Conservation (phyloP, 495 filamentous ascomycete species). For the Podospora sp. region DNA sequence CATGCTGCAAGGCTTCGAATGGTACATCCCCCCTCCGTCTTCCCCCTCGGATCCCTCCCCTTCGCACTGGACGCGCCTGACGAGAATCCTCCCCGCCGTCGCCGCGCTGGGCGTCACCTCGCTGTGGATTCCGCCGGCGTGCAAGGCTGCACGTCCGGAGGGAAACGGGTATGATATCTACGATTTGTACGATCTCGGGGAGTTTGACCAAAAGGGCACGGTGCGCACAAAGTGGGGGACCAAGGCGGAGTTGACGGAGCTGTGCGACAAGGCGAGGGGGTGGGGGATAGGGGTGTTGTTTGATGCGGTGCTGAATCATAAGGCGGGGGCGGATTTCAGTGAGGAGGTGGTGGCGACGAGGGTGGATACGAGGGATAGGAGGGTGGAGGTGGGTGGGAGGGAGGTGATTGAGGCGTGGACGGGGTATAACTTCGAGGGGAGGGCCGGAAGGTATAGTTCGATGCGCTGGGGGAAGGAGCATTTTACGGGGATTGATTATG, state of each 20-base stretch:
- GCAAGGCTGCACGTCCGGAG: constrained; percentile 63
- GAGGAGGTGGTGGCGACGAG: constrained; percentile 61
- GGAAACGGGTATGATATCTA: constrained; percentile 80
- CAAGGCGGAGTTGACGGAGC: constrained; percentile 58
- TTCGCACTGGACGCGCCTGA: constrained; percentile 66
- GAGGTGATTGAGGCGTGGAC: constrained; percentile 70
- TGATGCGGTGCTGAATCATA: constrained; percentile 80
- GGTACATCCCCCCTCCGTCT: constrained; percentile 63
- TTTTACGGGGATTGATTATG: constrained; percentile 73
- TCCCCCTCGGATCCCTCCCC: constrained; percentile 45
- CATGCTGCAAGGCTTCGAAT: constrained; percentile 75
- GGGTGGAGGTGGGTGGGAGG: constrained; percentile 48
- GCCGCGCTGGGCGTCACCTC: constrained; percentile 63
- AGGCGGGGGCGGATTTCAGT: constrained; percentile 66
- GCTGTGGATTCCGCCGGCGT: constrained; percentile 75
- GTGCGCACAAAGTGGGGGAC: constrained; percentile 70
- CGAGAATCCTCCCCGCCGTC: constrained; percentile 53
- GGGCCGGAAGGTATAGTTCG: constrained; percentile 59
- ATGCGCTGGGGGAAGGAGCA: constrained; percentile 69
- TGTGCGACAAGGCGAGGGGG: constrained; percentile 52
- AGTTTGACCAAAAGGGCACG: constrained; percentile 73
- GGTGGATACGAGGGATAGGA: constrained; percentile 62
- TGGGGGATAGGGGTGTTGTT: constrained; percentile 63
- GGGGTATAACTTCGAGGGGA: constrained; percentile 65
- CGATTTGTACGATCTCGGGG: constrained; percentile 79